Base-by-base conservation (phyloP, 768 basidiomycete genomes). In the Pisolithus marmoratus region DNA sequence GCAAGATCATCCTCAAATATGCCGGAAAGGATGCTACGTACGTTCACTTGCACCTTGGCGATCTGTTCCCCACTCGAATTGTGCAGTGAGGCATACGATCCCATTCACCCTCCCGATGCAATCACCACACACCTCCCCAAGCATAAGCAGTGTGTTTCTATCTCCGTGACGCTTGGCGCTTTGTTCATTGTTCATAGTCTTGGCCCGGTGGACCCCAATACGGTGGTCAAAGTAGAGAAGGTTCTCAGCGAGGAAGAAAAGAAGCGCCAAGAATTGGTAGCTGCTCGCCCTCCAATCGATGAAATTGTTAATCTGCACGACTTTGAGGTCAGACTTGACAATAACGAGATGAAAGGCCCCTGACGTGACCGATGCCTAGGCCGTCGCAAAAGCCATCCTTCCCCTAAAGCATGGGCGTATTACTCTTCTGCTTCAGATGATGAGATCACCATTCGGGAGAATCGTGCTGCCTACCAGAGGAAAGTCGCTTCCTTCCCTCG, bases 361-460 rank as follows among this genome's bases (percentile, higher is more conserved):
- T 45, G 43, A 45, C 15, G 15, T 23, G 6, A 5, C 15, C 22
- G 17, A n/a, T 19, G 27, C 23, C 49, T 34, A 90, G 87, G 79
- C 85, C 12, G 83, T 96, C 47, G 91, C 91, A 3, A 87, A 79
- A 67, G 73, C 77, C 57, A 84, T 87, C 11, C 83, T 96, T 71
- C 70, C 2, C 82, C 84, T 31, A 88, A 89, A 63, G 90, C 89
- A 1, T 94, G 93, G 92, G 91, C 91, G 2, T 92, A 92, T 64
- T 92, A 94, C 62, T 90, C 86, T 0, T 91, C 89, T 8, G 91
- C 90, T 14, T 83, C 93, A 6, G 93, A 95, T 65, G 92, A 94
- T 59, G 90, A 94, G 70, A 89, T 91, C 46, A 91, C 90, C 34
- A 74, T 80, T 53, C 75, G 90, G 45, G 90, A 93, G 66, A 94